A percentile compares a stretch with the other conserved stretches of the same genome.
Conservation (phyloP, 345 rosid species). For the Lagerstroemia speciosa region DNA sequence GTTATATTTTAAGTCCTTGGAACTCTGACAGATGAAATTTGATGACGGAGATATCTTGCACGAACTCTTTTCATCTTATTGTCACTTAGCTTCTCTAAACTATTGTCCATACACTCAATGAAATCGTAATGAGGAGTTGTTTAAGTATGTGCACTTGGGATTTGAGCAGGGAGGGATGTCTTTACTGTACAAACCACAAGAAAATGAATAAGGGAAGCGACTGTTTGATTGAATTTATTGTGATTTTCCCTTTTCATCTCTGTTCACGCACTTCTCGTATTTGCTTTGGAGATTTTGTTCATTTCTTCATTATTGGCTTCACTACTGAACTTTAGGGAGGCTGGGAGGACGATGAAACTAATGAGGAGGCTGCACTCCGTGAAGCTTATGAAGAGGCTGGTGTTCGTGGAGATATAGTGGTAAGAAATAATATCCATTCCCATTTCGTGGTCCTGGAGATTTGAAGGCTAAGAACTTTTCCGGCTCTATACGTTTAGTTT, state of each 20-base stretch:
- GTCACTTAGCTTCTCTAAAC: neutral
- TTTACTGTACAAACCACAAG: neutral
- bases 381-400: constrained; percentile 56
- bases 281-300: neutral
- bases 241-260: neutral
- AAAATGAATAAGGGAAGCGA: neutral
- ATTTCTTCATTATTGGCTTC: neutral
- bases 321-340: constrained; percentile 32
- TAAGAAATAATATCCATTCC: constrained; percentile 14
- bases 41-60: neutral
- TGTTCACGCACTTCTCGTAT: neutral
- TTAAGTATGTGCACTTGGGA: neutral
- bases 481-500: neutral
- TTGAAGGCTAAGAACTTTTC: neutral
- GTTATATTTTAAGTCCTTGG: neutral
- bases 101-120: neutral
- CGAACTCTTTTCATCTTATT: neutral
- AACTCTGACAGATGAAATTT: neutral
- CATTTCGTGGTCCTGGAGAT: neutral
- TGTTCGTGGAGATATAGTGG: constrained; percentile 44
- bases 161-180: neutral
- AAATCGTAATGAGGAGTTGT: neutral
- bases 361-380: constrained; percentile 45
- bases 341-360: constrained; percentile 60
- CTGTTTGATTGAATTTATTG: neutral